phyloP scores from a whole-genome alignment of 2,329 filamentous ascomycete species.

The Xylariales sp. region DNA sequence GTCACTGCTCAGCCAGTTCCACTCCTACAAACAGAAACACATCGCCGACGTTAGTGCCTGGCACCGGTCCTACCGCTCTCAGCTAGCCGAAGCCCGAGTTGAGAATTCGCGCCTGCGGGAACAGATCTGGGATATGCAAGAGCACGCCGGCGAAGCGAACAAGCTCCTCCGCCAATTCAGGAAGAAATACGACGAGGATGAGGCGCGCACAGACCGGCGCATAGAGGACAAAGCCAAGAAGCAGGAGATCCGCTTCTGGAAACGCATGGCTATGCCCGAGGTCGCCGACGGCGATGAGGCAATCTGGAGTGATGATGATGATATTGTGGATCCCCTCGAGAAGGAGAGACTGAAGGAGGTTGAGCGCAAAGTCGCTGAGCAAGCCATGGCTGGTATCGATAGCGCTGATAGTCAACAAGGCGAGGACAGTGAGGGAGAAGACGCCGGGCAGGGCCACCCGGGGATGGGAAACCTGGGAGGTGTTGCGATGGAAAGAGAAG shows the following conservation, averaged over 20 bases:
- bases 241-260: constrained; percentile 62
- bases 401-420: constrained; percentile 27
- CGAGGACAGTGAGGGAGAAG: constrained; percentile 29
- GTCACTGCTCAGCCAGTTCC: constrained; percentile 58
- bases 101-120: constrained; percentile 60
- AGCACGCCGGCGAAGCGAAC: constrained; percentile 54
- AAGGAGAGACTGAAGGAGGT: constrained; percentile 51
- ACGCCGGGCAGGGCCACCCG: constrained; percentile 16
- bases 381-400: constrained; percentile 30
- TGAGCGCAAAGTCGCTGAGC: constrained; percentile 39
- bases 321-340: constrained; percentile 56
- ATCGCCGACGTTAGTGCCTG: constrained; percentile 57
- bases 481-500: constrained; percentile 37
- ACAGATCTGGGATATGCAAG: constrained; percentile 64
- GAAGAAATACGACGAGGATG: constrained; percentile 51
- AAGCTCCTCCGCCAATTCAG: constrained; percentile 53
- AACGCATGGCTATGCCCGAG: constrained; percentile 60
- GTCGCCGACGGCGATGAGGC: constrained; percentile 52
- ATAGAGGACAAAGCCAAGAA: constrained; percentile 48
- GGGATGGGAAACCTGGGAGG: constrained; percentile 31
- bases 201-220: constrained; percentile 46
- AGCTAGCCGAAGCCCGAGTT: constrained; percentile 60
- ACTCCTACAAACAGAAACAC: constrained; percentile 61
- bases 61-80: constrained; percentile 62
- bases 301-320: constrained; percentile 62